Percentiles rank a stretch among this genome's conserved stretches.
phyloP scores from a whole-genome alignment of 805 yeast genomes.

The Saturnispora sanitii region DNA sequence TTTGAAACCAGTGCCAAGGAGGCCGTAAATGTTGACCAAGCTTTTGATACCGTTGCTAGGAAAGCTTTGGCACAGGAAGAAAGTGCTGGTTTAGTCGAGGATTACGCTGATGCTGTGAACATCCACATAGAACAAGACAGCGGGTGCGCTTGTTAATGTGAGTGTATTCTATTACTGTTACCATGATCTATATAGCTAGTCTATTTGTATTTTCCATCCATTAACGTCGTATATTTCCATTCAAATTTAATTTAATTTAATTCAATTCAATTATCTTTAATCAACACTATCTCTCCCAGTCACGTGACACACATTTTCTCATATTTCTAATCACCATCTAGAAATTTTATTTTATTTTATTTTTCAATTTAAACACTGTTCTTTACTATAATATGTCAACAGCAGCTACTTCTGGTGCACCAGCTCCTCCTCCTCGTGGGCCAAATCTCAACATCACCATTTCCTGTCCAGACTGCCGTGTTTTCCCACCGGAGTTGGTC shows the following conservation, averaged over 20 bases:
- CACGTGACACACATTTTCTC: background rate
- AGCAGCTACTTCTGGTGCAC: slow-evolving; percentile 1
- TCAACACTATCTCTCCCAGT: too few relatives aligned
- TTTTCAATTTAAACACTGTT: background rate
- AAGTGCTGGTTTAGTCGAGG: slow-evolving; percentile 82
- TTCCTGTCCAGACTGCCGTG: slow-evolving; percentile 93
- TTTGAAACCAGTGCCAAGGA: slow-evolving; percentile 98
- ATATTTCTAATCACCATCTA: background rate
- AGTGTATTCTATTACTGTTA: too few relatives aligned
- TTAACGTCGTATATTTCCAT: background rate
- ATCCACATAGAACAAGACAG: slow-evolving; percentile 83
- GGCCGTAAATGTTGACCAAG: slow-evolving; percentile 88
- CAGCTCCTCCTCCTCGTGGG: slow-evolving; percentile 33
- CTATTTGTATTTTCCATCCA: background rate
- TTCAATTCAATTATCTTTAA: too few relatives aligned
- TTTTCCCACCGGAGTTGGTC: slow-evolving; percentile 88
- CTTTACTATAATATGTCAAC: slow-evolving; percentile 9
- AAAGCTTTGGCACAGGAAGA: slow-evolving; percentile 95
- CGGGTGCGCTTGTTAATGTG: slow-evolving; percentile 62
- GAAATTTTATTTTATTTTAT: background rate
- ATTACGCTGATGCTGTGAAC: slow-evolving; percentile 92
- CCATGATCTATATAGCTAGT: too few relatives aligned
- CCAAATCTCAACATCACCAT: slow-evolving; percentile 82
- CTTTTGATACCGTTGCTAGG: slow-evolving; percentile 91
- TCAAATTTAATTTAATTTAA: background rate